Evolutionary conservation across 2,329 filamentous ascomycete species (phyloP), one percentile per base, ranked within the genome.

Genomic region (Colletotrichum viniferum): DNA sequence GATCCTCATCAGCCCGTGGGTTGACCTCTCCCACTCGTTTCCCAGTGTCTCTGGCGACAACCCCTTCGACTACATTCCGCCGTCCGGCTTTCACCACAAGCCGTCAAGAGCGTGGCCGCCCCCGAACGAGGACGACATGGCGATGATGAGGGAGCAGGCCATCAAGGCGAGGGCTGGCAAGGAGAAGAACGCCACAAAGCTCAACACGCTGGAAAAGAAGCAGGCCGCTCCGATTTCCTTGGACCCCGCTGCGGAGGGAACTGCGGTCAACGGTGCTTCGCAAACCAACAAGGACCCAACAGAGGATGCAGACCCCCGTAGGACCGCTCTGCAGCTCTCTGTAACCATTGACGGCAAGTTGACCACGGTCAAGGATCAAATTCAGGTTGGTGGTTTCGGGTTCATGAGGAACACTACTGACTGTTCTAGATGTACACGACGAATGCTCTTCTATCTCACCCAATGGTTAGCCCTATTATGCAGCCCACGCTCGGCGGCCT

Each of bases 101-200:
- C 97, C 96, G 1, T 98, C 95, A 0, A 87, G 90, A 70, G 92
- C 94, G n/a, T 99, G 97, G 97, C 97, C 97, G 13, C 96, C 96
- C 2, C 95, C 96, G 4, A 96, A 95, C 73, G 90, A 93, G 12
- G 94, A 96, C 63, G 95, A 97, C 79, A 86, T 94, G 68, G 84
- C 85, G 18, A 86, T 89, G 77, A 84, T 92, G 34, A 87, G 87
- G 67, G 85, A 89, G 9, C 83, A 92, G 60, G 86, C 88, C 16
- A 85, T 86, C n/a, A 88, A 88, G 72, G 82, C 81, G 56, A 82
- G 80, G 32, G 61, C 38, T 9, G 66, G 69, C 6, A 74, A 65
- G 5, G 74, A 76, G 65, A 81, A 80, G 70, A 80, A 79, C 12
- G 73, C 77, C 0, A 77, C 78, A 3, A 76, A 74, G 8, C 76